These are phyloP conservation scores for Scalesia atractyloides DNA, from an alignment of 129 eudicot species.

Conservation along the genomic window DNA sequence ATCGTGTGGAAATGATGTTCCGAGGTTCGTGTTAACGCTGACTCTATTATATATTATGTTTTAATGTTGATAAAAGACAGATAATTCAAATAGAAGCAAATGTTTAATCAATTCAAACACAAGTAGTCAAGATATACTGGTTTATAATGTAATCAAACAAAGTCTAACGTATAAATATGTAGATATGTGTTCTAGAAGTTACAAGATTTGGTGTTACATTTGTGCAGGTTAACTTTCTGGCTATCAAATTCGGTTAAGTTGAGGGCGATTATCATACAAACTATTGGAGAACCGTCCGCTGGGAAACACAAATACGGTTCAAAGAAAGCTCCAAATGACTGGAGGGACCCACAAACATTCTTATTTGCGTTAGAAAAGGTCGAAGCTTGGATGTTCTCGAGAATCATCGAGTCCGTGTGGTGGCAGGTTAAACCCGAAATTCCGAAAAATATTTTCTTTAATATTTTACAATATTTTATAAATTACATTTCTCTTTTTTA, in stretches of 20 bases:
- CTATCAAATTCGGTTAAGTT: constrained; percentile 78
- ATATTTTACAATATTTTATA: background rate
- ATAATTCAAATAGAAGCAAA: no score
- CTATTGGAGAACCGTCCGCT: constrained; percentile 37
- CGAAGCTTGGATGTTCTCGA: constrained; percentile 87
- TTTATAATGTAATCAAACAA: no score
- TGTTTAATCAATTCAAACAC: no score
- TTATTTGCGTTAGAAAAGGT: constrained; percentile 64
- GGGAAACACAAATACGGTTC: constrained; percentile 31
- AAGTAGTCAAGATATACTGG: no score
- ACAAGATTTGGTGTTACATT: constrained; percentile 15
- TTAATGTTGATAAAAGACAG: background rate
- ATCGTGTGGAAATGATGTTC: constrained; percentile 95
- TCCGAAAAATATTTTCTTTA: background rate
- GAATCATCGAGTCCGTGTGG: constrained; percentile 86
- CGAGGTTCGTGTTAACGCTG: constrained; percentile 52
- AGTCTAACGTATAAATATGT: background rate
- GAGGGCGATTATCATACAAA: constrained; percentile 71
- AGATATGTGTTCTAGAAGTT: background rate
- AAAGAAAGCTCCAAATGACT: constrained; percentile 51
- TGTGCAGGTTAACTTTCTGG: constrained; percentile 90
- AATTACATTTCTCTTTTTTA: background rate
- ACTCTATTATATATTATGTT: background rate
- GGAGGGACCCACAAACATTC: constrained; percentile 73
- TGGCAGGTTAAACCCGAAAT: constrained; percentile 72